These are phyloP conservation scores for Rhynchosporium secalis DNA, from an alignment of 2,329 filamentous ascomycete species.

Conservation along the genomic window DNA sequence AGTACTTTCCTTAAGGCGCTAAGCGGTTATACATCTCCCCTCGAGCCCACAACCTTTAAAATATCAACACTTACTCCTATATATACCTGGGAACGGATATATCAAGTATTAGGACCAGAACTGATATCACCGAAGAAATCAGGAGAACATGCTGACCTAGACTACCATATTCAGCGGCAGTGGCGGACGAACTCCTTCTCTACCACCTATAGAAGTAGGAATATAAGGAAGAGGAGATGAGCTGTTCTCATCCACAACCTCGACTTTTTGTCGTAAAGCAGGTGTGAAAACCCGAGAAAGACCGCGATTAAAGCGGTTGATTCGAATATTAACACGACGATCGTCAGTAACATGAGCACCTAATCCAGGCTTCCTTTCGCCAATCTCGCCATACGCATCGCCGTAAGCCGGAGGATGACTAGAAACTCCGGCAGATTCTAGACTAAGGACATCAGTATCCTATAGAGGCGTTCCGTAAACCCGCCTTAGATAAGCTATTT, in stretches of 20 bases:
- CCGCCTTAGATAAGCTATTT: neutral
- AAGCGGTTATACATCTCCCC: constrained; percentile 76
- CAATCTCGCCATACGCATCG: constrained; percentile 54
- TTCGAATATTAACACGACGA: constrained; percentile 77
- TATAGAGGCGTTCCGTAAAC: neutral
- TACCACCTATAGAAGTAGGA: constrained; percentile 68
- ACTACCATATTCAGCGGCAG: constrained; percentile 69
- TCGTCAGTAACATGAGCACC: constrained; percentile 66
- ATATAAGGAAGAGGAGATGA: constrained; percentile 68
- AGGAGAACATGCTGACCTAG: constrained; percentile 50
- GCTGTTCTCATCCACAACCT: constrained; percentile 47
- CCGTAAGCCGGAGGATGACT: constrained; percentile 57
- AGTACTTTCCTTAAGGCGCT: constrained; percentile 68
- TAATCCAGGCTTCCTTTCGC: constrained; percentile 62
- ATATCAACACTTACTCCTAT: too few relatives aligned
- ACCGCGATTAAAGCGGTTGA: constrained; percentile 67
- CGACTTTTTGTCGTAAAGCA: constrained; percentile 54
- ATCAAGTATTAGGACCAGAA: too few relatives aligned
- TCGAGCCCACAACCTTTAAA: constrained; percentile 62
- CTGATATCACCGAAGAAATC: too few relatives aligned
- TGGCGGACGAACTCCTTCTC: constrained; percentile 57
- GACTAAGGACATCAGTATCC: neutral
- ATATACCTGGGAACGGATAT: too few relatives aligned
- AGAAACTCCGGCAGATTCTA: neutral
- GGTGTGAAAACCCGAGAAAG: constrained; percentile 68